phyloP scores from a whole-genome alignment of 345 rosid species.

The Eucalyptus rudis region DNA sequence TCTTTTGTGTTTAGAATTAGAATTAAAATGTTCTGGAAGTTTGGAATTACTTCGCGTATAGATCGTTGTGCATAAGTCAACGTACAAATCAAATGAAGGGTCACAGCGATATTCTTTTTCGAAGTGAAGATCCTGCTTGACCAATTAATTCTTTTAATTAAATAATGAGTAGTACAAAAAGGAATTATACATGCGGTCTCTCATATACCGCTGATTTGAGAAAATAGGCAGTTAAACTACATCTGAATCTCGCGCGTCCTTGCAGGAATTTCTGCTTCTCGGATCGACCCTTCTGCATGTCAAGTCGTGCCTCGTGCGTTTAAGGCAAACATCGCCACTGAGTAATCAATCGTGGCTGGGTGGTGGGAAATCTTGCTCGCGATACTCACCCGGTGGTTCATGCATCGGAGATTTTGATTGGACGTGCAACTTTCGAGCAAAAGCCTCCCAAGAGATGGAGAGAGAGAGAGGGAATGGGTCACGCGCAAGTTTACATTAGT shows the following conservation, averaged over 20 bases:
- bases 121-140: background rate
- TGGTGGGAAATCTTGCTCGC: background rate
- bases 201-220: background rate
- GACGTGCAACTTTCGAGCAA: background rate
- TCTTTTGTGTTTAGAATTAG: background rate
- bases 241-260: background rate
- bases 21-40: background rate
- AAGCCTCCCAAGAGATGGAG: background rate
- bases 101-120: too few species aligned
- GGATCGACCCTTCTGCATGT: background rate
- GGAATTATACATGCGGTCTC: background rate
- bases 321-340: background rate
- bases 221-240: background rate
- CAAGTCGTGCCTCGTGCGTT: background rate
- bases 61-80: background rate
- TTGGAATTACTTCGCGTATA: fast-evolving
- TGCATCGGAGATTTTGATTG: background rate
- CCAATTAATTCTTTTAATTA: background rate
- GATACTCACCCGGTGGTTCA: background rate
- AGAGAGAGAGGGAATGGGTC: background rate
- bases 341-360: background rate
- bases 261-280: background rate
- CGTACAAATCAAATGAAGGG: background rate
- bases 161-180: background rate
- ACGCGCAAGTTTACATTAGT: background rate